Base-by-base conservation (phyloP, 352 stramenopile species). In the Globisporangium carolinianum region DNA sequence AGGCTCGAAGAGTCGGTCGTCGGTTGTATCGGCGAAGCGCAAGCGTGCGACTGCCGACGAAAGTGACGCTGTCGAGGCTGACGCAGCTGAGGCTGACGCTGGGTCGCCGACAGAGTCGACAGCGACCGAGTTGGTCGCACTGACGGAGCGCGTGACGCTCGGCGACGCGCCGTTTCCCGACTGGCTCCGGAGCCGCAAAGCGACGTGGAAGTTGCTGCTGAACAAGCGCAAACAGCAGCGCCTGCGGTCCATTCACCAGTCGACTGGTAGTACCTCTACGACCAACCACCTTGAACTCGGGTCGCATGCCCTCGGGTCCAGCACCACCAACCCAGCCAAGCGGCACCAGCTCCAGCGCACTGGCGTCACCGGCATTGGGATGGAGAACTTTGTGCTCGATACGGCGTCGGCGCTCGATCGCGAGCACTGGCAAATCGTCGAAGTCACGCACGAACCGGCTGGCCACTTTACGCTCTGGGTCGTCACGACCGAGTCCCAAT, bases 381-480 rank as follows among this genome's bases (percentile, higher is more conserved):
- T 91, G 78, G 79, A 91, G 54, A 89, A 91, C 37, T 91, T 91
- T 47, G 76, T 91, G 24, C 76, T 83, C 41, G 73, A 88, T 62
- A 79, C 79, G 18, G 69, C 66, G 1, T 78, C 65, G 52, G 60
- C 79, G 6, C 52, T 92, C 36, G 70, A 86, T 9, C 69, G 75
- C 5, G 78, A 93, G 47, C 73, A 78, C 35, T 93, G 83, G 83
- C 80, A 93, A 48, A 84, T 93, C 61, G 72, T 93, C 47, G 83
- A 93, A 60, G 82, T 93, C 55, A 76, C 87, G 57, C 79, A 80
- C 47, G 81, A 91, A n/a, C 66, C 75, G 48, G 69, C 71, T 46
- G 95, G 96, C 38, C 77, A 88, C 11, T 97, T 98, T 57, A 87
- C 90, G 32, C 83, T 97, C n/a, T 99, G 94, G 89, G 91, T 97